A percentile compares a stretch with the other conserved stretches of the same genome.
These are phyloP conservation scores for Uncinocarpus reesii DNA, from an alignment of 2,329 filamentous ascomycete genomes.

Conservation along the genomic window DNA sequence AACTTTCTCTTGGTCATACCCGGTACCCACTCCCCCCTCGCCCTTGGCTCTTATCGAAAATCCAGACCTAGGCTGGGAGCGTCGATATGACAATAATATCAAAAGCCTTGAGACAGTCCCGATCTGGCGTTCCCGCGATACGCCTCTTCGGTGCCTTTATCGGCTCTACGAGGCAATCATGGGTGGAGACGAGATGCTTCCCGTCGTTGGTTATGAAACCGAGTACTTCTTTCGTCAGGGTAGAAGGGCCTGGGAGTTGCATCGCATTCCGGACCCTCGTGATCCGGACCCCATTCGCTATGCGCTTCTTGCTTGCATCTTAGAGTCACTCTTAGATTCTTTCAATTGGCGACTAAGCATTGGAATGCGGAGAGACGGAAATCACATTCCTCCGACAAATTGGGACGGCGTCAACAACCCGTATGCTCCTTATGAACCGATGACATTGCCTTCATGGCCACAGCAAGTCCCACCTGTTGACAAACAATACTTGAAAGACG, in stretches of 20 bases:
- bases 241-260: conserved; percentile 18
- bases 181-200: conserved; percentile 16
- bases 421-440: conserved; percentile 15
- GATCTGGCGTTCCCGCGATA: conserved; percentile 20
- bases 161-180: conserved; percentile 16
- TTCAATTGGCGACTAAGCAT: conserved; percentile 23
- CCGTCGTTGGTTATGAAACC: not conserved
- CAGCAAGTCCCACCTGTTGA: conserved; percentile 15
- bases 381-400: conserved; percentile 14
- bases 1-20: conserved; percentile 11
- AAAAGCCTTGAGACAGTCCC: conserved; percentile 16
- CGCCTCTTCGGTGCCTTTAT: conserved; percentile 21
- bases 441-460: conserved; percentile 17
- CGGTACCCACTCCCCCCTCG: conserved; percentile 12
- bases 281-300: conserved; percentile 24
- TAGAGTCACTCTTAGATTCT: conserved; percentile 19
- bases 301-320: conserved; percentile 22
- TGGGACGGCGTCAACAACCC: conserved; percentile 11
- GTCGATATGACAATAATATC: conserved; percentile 9
- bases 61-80: conserved; percentile 11
- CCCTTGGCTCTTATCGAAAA: conserved; percentile 11
- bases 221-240: conserved; percentile 23
- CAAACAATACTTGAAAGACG: conserved; percentile 11
- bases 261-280: conserved; percentile 21
- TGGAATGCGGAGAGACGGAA: conserved; percentile 17